These are phyloP conservation scores for Acacia confusa DNA, from an alignment of 306 rosid species.

Conservation along the genomic window DNA sequence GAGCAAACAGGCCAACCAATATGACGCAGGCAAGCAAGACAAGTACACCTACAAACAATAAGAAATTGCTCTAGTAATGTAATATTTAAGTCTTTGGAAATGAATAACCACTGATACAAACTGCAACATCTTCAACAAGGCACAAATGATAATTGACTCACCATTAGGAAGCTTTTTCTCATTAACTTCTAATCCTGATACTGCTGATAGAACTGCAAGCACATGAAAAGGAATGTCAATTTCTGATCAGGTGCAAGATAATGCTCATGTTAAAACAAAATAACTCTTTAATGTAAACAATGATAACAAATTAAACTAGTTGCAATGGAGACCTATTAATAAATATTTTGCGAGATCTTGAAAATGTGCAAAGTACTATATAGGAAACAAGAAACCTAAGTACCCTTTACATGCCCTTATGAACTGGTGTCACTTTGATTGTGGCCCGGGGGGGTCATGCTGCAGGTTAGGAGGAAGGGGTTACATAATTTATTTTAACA, in stretches of 20 bases:
- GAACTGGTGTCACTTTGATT: not conserved
- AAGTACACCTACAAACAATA: constrained; percentile 57
- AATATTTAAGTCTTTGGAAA: constrained; percentile 3
- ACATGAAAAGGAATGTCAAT: not conserved
- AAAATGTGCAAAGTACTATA: not conserved
- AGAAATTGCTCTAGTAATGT: constrained; percentile 22
- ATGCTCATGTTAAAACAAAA: not conserved
- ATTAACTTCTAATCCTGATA: constrained; percentile 71
- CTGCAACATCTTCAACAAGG: not conserved
- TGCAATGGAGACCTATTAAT: not conserved
- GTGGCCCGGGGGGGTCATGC: too few species aligned
- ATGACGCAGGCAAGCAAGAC: constrained; percentile 77
- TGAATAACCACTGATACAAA: constrained; percentile 16
- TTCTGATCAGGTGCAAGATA: constrained; percentile 9
- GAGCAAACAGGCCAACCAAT: constrained; percentile 84
- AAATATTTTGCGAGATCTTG: not conserved
- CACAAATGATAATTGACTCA: constrained; percentile 31
- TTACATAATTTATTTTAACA: too few species aligned
- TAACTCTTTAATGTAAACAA: not conserved
- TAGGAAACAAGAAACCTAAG: not conserved
- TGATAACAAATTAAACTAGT: not conserved
- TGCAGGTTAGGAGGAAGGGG: too few species aligned
- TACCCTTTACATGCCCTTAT: not conserved
- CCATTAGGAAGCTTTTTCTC: constrained; percentile 59
- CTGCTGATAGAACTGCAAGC: constrained; percentile 75